These are phyloP conservation scores for Corylus heterophylla DNA, from an alignment of 306 rosid genomes.

Conservation along the genomic window DNA sequence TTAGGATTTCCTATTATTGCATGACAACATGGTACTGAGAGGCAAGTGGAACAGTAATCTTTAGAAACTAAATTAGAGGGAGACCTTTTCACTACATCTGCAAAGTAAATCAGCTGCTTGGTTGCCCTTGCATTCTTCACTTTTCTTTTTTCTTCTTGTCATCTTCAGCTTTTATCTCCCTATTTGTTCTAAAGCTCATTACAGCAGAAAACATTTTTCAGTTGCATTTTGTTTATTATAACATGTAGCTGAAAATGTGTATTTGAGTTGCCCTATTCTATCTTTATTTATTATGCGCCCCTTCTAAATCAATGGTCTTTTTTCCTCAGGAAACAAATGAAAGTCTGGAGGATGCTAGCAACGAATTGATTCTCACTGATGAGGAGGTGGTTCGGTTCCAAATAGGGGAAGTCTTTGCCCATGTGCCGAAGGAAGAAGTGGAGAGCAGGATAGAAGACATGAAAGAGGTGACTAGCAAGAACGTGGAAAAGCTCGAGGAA, in stretches of 20 bases:
- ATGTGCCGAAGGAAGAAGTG: conserved; percentile 84
- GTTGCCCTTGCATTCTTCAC: not conserved
- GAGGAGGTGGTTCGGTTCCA: conserved; percentile 88
- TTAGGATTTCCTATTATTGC: not conserved
- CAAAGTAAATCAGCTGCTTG: not conserved
- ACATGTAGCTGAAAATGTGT: not conserved
- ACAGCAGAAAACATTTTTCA: not conserved
- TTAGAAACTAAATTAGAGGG: not conserved
- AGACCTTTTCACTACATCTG: not conserved
- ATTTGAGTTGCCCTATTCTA: not conserved
- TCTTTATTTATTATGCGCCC: not conserved
- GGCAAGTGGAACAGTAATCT: not conserved
- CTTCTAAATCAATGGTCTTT: not conserved
- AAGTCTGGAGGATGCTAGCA: conserved; percentile 87
- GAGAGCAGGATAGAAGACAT: conserved; percentile 76
- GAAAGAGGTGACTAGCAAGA: conserved; percentile 68
- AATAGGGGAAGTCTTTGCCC: conserved; percentile 89
- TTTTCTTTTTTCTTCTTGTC: not conserved
- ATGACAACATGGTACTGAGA: not conserved
- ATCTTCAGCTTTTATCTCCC: not conserved
- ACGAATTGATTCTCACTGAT: conserved; percentile 87
- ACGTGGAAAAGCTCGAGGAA: conserved; percentile 64
- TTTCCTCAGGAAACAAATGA: conserved; percentile 69
- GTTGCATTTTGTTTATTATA: not conserved
- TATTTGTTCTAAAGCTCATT: not conserved